Evolutionary conservation across 1,139 yeast species (phyloP).

Genomic region (Zygoascus hellenicus): DNA sequence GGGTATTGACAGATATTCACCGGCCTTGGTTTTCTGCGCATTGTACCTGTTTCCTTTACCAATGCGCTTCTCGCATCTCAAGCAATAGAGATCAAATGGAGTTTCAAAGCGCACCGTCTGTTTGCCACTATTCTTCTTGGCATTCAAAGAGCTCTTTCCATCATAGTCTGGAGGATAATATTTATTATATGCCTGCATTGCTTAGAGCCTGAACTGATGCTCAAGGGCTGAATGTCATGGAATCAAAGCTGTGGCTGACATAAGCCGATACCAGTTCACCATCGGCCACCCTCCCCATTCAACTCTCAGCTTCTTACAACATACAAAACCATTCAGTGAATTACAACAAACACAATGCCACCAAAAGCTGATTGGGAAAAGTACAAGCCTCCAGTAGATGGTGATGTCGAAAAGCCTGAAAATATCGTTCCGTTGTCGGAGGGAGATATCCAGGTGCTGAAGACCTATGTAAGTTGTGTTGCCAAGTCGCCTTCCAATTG

Average conservation of each 20-base stretch:
- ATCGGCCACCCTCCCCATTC: neutral
- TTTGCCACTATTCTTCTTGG: conserved; percentile 28
- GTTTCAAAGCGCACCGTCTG: conserved; percentile 32
- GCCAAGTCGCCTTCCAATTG: neutral
- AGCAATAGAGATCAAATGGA: conserved; percentile 30
- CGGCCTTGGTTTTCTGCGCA: conserved; percentile 31
- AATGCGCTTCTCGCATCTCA: conserved; percentile 25
- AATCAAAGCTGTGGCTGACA: neutral
- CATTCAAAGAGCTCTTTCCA: conserved; percentile 29
- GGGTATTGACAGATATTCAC: conserved; percentile 29
- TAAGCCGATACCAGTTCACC: neutral
- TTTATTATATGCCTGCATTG: conserved; percentile 28
- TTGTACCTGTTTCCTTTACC: conserved; percentile 33
- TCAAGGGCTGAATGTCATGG: too few species aligned
- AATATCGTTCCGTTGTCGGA: conserved; percentile 85
- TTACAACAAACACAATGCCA: conserved; percentile 46
- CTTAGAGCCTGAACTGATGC: neutral
- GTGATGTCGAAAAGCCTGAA: conserved; percentile 60
- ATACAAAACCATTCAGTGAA: neutral
- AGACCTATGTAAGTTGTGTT: conserved; percentile 55
- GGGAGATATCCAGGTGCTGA: conserved; percentile 93
- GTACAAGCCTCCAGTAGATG: conserved; percentile 79
- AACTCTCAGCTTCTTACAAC: conserved; percentile 2
- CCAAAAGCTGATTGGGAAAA: conserved; percentile 97
- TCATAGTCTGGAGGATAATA: conserved; percentile 36